phyloP scores from a whole-genome alignment of 2,329 filamentous ascomycete species.

The Aspergillus tamarii region DNA sequence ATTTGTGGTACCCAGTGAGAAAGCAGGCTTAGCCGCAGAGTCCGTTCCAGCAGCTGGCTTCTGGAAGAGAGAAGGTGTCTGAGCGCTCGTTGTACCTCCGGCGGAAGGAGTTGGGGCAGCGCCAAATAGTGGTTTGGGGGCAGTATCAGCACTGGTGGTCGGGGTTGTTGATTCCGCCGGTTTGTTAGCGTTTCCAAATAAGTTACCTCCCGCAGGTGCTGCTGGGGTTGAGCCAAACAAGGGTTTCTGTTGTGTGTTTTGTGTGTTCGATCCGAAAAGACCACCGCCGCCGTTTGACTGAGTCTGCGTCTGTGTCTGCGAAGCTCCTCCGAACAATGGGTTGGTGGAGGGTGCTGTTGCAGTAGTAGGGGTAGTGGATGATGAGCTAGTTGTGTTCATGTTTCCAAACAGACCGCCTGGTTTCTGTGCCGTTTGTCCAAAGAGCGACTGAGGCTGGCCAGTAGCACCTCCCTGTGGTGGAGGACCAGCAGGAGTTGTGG shows the following conservation, averaged over 20 bases:
- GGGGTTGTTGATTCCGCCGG: slow-evolving; percentile 34
- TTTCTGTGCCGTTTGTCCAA: slow-evolving; percentile 31
- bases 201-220: slow-evolving; percentile 15
- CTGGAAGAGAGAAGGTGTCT: slow-evolving; percentile 35
- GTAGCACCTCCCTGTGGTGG: slow-evolving; percentile 42
- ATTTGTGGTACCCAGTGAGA: slow-evolving; percentile 27
- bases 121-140: slow-evolving; percentile 35
- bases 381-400: slow-evolving; percentile 30
- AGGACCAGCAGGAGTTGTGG: slow-evolving; percentile 55
- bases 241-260: slow-evolving; percentile 31
- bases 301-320: slow-evolving; percentile 26
- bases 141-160: slow-evolving; percentile 26
- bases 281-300: slow-evolving; percentile 28
- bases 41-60: slow-evolving; percentile 29
- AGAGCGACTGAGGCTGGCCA: slow-evolving; percentile 33
- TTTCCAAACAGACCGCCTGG: slow-evolving; percentile 32
- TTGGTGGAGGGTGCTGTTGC: slow-evolving; percentile 28
- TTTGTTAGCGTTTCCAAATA: slow-evolving; percentile 29
- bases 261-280: slow-evolving; percentile 33
- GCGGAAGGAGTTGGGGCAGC: slow-evolving; percentile 22
- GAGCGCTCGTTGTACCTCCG: slow-evolving; percentile 19
- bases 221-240: slow-evolving; percentile 30
- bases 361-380: slow-evolving; percentile 29
- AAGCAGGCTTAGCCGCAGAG: slow-evolving; percentile 31
- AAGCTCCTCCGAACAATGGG: slow-evolving; percentile 20